Evolutionary conservation across 768 basidiomycete species (phyloP), one percentile per base, ranked within the genome.

Genomic region (Leccinum rimulosum): DNA sequence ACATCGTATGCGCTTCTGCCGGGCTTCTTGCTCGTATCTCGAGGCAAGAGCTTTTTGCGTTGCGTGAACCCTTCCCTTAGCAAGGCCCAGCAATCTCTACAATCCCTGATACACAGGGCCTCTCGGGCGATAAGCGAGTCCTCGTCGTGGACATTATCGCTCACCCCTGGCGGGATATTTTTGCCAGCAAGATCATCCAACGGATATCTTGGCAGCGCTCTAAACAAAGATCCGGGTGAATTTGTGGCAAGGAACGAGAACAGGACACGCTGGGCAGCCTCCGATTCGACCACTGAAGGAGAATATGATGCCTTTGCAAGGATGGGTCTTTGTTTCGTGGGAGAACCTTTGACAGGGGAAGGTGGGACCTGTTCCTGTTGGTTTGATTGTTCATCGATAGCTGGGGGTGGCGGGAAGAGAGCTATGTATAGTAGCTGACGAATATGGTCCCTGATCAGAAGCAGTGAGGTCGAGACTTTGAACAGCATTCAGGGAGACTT

Each of bases 401-500:
- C n/a, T 4, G 64, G 58, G 0, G 69, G 70, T 6, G 80, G 76
- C 6, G 86, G 81, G 62, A 86, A 87, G 22, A 91, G 77, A n/a
- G 86, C 79, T 36, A 91, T 84, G 68, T 84, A 91, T 27, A 90
- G 72, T 14, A 89, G 75, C 55, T 89, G 87, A 38, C 86, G 79
- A 50, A 91, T 71, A 64, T 88, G 88, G 28, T 81, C 75, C 22
- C 87, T 89, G 56, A 45, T 62, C 15, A 33, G 35, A 53, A 35
- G 59, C 40, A 59, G 49, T 67, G 57, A 61, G 52, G 55, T 54
- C 54, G 64, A 15, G 51, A 63, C 33, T 53, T 54, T 45, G 50
- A 58, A 61, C 40, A 49, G 53, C 11, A 64, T 51, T 30, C 33
- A 50, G 47, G 54, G 47, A 35, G 28, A 75, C 87, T 68, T 70